Base-by-base conservation (phyloP, 1,139 yeast species). In the Ogataea hybrid region DNA sequence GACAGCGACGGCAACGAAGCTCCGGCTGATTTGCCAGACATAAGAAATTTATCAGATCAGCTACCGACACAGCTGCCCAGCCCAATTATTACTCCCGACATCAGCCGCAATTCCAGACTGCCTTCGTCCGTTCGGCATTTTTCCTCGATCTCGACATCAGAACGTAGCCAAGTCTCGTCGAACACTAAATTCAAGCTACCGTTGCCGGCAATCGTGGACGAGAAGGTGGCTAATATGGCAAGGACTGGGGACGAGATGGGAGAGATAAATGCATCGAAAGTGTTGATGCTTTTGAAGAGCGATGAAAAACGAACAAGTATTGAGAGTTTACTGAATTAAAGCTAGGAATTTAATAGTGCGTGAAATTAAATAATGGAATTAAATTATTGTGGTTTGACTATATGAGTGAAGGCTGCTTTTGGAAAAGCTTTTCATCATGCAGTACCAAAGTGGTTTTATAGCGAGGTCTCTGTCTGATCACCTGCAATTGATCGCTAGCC, bases 21-120 rank as follows among this genome's bases (percentile, higher is more conserved):
- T 17, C 18, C 18, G 18, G 18, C 6, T 2, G 17, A 2, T 8
- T 31, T 30, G 28, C 14, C 23, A 16, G 33, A 34, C 15, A 14
- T 33, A 18, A 6, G 36, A 39, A 22, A 36, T 21, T 14, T 31
- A 8, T 39, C 3, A 39, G 28, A 15, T 42, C 39, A 3, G 22
- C 20, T 23, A 20, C 38, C 38, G 8, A 20, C 28, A 10, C 50
- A 50, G 32, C 43, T 51, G 6, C 49, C 56, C 3, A 49, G 50
- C 16, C 56, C 56, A 1, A 8, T 49, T 29, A 40, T 48, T 5
- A 49, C 54, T 0, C 53, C 56, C 2, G 47, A 41, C 39, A 43
- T 25, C 42, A 36, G 16, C 41, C 44, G 17, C 6, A 16, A 34
- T 2, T 14, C 14, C 14, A 38, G 41, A 25, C 18, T 34, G 11